These are phyloP conservation scores for Phalaenopsis hybrid DNA, from an alignment of 116 monocot genomes.

Conservation along the genomic window DNA sequence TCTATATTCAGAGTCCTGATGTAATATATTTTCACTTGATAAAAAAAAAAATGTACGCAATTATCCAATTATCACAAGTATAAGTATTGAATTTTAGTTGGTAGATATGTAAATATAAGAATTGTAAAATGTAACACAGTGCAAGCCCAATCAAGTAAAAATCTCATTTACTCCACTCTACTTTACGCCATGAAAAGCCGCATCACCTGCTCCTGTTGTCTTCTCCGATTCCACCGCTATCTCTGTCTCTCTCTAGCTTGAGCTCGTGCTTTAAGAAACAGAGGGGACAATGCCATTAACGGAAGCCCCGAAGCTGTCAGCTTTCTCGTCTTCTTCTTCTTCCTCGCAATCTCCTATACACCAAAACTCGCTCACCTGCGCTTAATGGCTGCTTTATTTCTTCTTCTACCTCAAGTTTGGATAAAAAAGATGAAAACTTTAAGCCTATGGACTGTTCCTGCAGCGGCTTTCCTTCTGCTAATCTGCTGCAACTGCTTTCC, in stretches of 20 bases:
- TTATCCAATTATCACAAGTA: no score
- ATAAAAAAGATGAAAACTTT: background rate
- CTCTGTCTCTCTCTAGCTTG: background rate
- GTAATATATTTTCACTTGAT: no score
- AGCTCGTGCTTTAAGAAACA: no score
- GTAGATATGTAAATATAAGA: no score
- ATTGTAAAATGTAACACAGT: no score
- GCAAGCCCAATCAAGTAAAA: no score
- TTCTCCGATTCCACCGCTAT: background rate
- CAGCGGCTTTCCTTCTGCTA: background rate
- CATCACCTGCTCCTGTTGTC: background rate
- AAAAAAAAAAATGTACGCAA: no score
- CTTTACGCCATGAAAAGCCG: background rate
- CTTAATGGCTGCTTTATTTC: background rate
- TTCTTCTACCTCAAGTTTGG: background rate
- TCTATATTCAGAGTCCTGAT: no score
- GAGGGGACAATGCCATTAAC: background rate
- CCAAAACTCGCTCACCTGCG: background rate
- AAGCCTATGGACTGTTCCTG: background rate
- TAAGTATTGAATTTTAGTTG: no score
- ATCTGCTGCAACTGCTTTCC: no score
- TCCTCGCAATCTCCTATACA: background rate
- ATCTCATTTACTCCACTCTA: no score
- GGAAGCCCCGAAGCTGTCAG: background rate
- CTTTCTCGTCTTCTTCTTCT: background rate